Conservation (phyloP, 306 rosid genomes). For the Acacia acuminata region DNA sequence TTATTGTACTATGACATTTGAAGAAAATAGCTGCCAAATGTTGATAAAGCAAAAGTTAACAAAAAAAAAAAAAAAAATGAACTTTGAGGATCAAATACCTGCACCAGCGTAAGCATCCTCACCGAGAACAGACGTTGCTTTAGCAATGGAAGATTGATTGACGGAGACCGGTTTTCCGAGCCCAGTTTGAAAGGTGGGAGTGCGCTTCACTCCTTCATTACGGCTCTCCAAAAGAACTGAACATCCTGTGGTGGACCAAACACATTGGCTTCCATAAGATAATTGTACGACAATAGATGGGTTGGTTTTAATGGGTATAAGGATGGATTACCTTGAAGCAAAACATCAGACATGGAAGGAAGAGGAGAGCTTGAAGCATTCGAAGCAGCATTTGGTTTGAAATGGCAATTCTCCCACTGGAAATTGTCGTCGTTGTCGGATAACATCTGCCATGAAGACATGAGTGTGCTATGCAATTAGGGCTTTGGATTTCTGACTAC, state of each 20-base stretch:
- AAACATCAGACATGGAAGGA: conserved; percentile 9
- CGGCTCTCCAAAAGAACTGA: conserved; percentile 44
- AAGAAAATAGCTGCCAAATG: background rate
- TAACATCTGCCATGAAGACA: conserved; percentile 11
- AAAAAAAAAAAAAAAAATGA: background rate
- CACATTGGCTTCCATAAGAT: background rate
- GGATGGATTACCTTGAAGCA: conserved; percentile 8
- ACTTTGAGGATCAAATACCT: conserved; percentile 23
- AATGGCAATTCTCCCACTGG: conserved; percentile 3
- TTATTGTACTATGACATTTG: background rate
- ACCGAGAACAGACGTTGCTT: conserved; percentile 49
- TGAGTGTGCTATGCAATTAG: background rate
- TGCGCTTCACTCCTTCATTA: conserved; percentile 11
- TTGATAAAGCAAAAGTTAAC: background rate
- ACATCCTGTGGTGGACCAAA: conserved; percentile 39
- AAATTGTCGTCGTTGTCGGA: background rate
- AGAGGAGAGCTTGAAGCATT: background rate
- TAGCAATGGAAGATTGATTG: conserved; percentile 51
- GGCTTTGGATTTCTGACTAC: background rate
- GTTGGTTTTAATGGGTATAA: background rate
- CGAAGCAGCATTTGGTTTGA: background rate
- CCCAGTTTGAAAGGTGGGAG: conserved; percentile 53
- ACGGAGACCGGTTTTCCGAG: conserved; percentile 46
- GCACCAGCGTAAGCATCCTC: conserved; percentile 22
- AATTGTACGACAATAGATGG: background rate